Evolutionary conservation across 1,284 basidiomycete genomes (phyloP), one percentile per base, ranked within the genome.

Genomic region (Gymnopus androsaceus): DNA sequence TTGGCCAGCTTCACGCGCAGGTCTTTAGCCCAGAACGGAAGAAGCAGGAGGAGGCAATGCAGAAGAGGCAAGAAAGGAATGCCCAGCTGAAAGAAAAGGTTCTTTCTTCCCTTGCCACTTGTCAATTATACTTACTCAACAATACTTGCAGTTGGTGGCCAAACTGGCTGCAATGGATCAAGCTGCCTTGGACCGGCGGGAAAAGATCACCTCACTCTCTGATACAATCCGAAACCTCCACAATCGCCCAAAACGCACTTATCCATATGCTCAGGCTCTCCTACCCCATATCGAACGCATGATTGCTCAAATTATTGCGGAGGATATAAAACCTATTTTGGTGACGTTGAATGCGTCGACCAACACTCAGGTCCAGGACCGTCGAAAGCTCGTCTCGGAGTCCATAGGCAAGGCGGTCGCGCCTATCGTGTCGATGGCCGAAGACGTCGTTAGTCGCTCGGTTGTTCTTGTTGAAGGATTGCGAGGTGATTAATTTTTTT

Each of bases 301-400:
- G 3, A 57, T 62, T 1, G 27, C 50, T 7, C 21, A 25, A 17
- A 60, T 63, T n/a, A 50, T 66, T 11, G 31, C 59, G 46, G 30
- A 33, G 33, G 58, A 64, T 28, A 45, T 66, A 11, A 30, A 59
- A 12, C 64, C 63, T 4, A 55, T 59, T 11, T 45, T 66, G 8
- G 15, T 56, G 17, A 46, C 40, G 12, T 23, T 61, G 2, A 31
- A 46, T 4, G 21, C n/a, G 9, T 51, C 60, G 15, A 59, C 50
- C 42, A 25, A 40, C 4, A 27, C n/a, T 12, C 58, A 60, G 9
- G 42, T 59, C 3, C 27, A 50, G 12, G 34, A 44, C 4, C 51
- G 21, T n/a, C 52, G 46, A 7, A 15, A 37, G 14, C 19, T 52
- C 9, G 51, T 54, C 3, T 21, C 30, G 7, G 21, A 34, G 33